phyloP scores from a whole-genome alignment of 345 rosid genomes.

The Linum lewisii region DNA sequence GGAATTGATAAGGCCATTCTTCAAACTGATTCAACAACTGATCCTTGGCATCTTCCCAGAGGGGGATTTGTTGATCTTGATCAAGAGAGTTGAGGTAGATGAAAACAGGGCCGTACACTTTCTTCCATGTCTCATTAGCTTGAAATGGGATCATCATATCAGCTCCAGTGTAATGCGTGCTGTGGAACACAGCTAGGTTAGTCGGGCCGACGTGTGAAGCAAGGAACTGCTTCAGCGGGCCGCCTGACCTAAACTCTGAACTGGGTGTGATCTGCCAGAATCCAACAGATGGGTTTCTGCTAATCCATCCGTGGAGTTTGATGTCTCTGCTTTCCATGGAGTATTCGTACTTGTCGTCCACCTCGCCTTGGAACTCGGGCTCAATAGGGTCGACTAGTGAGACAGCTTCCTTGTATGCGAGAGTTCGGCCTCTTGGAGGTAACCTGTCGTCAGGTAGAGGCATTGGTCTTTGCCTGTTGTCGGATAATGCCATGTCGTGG shows the following conservation, averaged over 20 bases:
- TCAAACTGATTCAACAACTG: too few relatives aligned
- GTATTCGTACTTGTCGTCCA: conserved; percentile 22
- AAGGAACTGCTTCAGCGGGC: conserved; percentile 20
- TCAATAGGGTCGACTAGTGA: conserved; percentile 16
- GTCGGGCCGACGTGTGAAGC: conserved; percentile 24
- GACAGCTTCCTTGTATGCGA: conserved; percentile 23
- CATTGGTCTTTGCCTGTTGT: conserved; percentile 16
- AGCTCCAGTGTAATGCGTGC: too few relatives aligned
- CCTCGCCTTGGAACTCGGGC: conserved; percentile 23
- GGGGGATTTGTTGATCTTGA: too few relatives aligned
- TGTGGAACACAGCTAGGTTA: conserved; percentile 15
- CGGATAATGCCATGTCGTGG: conserved; percentile 20
- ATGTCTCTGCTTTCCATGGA: conserved; percentile 13
- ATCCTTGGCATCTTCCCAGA: too few relatives aligned
- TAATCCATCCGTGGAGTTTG: conserved; percentile 20
- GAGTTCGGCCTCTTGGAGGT: conserved; percentile 12
- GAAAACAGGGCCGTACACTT: too few relatives aligned
- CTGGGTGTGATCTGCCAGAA: conserved; percentile 23
- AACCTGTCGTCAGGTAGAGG: conserved; percentile 19
- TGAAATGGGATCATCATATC: too few relatives aligned
- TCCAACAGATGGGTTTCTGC: conserved; percentile 8
- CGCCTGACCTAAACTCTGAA: conserved; percentile 18
- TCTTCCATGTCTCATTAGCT: too few relatives aligned
- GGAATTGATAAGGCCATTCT: too few relatives aligned
- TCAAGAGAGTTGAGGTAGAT: too few relatives aligned